A percentile compares a stretch with the other conserved stretches of the same genome.
Evolutionary conservation across 495 filamentous ascomycete genomes (phyloP).

Genomic region (Daldinia decipiens): DNA sequence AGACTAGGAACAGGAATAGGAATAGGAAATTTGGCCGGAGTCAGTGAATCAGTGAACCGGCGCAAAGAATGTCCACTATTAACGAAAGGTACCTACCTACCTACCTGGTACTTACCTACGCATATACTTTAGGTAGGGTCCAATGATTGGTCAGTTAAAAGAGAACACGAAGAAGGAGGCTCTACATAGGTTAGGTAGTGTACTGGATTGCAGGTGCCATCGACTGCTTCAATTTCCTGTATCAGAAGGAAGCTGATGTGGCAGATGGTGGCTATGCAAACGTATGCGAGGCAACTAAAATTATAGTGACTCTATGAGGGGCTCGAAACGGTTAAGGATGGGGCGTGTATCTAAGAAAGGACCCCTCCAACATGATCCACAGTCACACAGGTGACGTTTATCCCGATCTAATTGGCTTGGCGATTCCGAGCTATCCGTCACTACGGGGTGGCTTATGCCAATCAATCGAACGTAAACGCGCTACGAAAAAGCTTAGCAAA

Average conservation of each 20-base stretch:
- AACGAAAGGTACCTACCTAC: too few relatives aligned
- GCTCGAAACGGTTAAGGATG: background rate
- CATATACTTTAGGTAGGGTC: conserved; percentile 4
- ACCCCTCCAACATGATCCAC: background rate
- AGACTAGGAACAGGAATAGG: conserved; percentile 42
- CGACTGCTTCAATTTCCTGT: conserved; percentile 36
- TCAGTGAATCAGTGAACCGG: background rate
- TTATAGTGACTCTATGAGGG: conserved; percentile 12
- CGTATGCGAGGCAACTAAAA: conserved; percentile 6
- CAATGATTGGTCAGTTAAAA: conserved; percentile 20
- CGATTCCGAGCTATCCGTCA: conserved; percentile 37
- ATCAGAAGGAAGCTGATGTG: conserved; percentile 39
- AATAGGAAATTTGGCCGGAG: conserved; percentile 27
- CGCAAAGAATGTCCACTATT: background rate
- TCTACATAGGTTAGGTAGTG: too few relatives aligned
- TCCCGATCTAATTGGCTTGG: conserved; percentile 33
- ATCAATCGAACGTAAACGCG: conserved; percentile 21
- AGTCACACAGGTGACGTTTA: conserved; percentile 36
- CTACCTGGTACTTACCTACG: too few relatives aligned
- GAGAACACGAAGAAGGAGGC: conserved; percentile 25
- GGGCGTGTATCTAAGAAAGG: background rate
- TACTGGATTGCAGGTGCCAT: conserved; percentile 22
- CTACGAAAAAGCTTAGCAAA: conserved; percentile 37
- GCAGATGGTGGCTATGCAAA: conserved; percentile 37
- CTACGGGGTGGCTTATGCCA: conserved; percentile 14